A percentile compares a stretch with the other conserved stretches of the same genome.
phyloP scores from a whole-genome alignment of 805 yeast genomes.

The Candida incommunis region DNA sequence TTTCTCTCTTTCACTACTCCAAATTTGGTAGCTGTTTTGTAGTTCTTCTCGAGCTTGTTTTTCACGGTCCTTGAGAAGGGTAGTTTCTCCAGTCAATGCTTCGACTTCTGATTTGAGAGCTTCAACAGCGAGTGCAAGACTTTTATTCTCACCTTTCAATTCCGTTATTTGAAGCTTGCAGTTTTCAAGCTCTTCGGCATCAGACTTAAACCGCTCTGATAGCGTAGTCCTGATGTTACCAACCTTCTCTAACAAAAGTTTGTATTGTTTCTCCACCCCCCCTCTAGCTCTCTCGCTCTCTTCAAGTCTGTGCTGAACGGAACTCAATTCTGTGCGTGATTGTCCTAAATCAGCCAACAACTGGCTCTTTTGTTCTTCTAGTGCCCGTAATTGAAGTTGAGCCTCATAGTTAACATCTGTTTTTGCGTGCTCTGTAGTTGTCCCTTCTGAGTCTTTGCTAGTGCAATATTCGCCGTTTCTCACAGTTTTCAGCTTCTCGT shows the following conservation, averaged over 20 bases:
- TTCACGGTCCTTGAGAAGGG: constrained; percentile 10
- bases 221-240: constrained; percentile 22
- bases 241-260: constrained; percentile 22
- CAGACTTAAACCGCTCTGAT: constrained; percentile 32
- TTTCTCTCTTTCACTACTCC: constrained; percentile 12
- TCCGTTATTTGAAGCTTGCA: constrained; percentile 20
- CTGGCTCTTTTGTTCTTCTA: neutral
- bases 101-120: constrained; percentile 27
- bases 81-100: constrained; percentile 16
- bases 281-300: constrained; percentile 33
- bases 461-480: too few species aligned
- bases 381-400: too few species aligned
- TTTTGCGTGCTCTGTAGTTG: too few species aligned
- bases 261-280: constrained; percentile 27
- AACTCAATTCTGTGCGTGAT: constrained; percentile 32
- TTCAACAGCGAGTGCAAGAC: constrained; percentile 20
- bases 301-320: constrained; percentile 48
- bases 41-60: neutral
- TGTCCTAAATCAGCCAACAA: neutral
- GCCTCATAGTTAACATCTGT: too few species aligned
- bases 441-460: too few species aligned
- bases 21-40: constrained; percentile 6
- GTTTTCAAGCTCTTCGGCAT: constrained; percentile 19
- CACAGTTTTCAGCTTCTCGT: too few species aligned
- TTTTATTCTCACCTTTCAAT: constrained; percentile 21